Base-by-base conservation (phyloP, 2,329 filamentous ascomycete species). In the Neonectria punicea region DNA sequence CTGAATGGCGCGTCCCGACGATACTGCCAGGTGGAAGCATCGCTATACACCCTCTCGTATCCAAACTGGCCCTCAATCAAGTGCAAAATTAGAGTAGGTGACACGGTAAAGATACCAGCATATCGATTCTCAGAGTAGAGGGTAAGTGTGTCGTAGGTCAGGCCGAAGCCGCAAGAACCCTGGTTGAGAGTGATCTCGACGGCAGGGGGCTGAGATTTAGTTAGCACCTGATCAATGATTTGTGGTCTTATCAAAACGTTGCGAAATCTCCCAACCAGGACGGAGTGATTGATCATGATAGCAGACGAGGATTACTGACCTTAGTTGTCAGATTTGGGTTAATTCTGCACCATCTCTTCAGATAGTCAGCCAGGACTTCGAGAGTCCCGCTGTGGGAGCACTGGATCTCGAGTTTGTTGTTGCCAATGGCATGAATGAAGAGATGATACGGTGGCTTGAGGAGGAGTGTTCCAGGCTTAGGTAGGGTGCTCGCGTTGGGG, bases 21-120 rank as follows among this genome's bases (percentile, higher is more conserved):
- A 30, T 74, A 77, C 4, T 77, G 73, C 72, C 75, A 78, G 2
- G 53, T 66, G 7, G 50, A 61, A 3, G 70, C 49, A 58, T 74
- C 72, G 6, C 60, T 64, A 34, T 69, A 70, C 0, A 74, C 70
- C 22, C 66, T 67, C 43, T 64, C 67, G 16, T 86, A 86, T 0
- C 83, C 84, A 59, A 87, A 73, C 1, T 83, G 77, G 5, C 80
- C 79, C 61, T 87, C 84, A 0, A 86, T 75, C 8, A 87, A 72
- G 0, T 80, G 77, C 20, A 86, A 71, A 11, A 86, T 70, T 34
- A 83, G 74, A n/a, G 82, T 80, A 1, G 83, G 74, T 14, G 80
- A 82, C 9, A 86, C 69, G 1, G 72, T 68, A 56, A 79, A 80
- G 3, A 69, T 54, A 9, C 73, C 67, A 43, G 70, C 70, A 65